Evolutionary conservation across 805 yeast genomes (phyloP).

Genomic region (Alloascoidea africana): DNA sequence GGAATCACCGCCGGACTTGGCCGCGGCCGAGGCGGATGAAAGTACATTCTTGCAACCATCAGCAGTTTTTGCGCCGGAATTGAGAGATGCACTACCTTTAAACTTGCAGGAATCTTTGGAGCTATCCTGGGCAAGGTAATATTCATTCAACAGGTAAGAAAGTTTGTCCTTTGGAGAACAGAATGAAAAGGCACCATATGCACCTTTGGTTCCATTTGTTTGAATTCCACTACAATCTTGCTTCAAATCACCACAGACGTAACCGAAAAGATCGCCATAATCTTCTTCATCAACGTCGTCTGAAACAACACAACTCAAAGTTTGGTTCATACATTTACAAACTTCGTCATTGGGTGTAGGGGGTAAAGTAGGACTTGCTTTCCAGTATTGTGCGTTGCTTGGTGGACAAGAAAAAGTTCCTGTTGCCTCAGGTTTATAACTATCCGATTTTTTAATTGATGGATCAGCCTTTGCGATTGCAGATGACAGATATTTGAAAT

Average conservation of each 20-base stretch:
- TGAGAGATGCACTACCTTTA: slow-evolving; percentile 49
- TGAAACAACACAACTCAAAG: slow-evolving; percentile 45
- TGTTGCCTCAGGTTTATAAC: slow-evolving; percentile 21
- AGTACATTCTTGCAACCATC: slow-evolving; percentile 38
- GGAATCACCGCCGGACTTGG: slow-evolving; percentile 10
- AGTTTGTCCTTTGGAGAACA: slow-evolving; percentile 60
- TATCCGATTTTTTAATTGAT: slow-evolving; percentile 24
- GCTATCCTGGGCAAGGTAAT: slow-evolving; percentile 34
- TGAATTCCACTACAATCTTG: slow-evolving; percentile 47
- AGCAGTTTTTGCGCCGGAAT: slow-evolving; percentile 23
- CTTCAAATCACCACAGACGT: slow-evolving; percentile 41
- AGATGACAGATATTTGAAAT: slow-evolving; percentile 39
- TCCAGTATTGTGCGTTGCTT: slow-evolving; percentile 39
- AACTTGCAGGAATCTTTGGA: slow-evolving; percentile 49
- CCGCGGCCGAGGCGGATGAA: slow-evolving; percentile 44
- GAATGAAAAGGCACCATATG: slow-evolving; percentile 59
- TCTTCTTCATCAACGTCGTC: slow-evolving; percentile 33
- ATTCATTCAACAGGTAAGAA: slow-evolving; percentile 48
- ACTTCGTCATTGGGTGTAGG: slow-evolving; percentile 58
- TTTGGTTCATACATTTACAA: slow-evolving; percentile 44
- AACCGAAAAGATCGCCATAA: slow-evolving; percentile 44
- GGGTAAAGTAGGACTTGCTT: slow-evolving; percentile 52
- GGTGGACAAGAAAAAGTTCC: slow-evolving; percentile 32
- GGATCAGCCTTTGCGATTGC: slow-evolving; percentile 41
- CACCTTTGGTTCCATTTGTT: slow-evolving; percentile 47